Evolutionary conservation across 2,329 filamentous ascomycete genomes (phyloP).

Genomic region (Tolypocladium tundrense): DNA sequence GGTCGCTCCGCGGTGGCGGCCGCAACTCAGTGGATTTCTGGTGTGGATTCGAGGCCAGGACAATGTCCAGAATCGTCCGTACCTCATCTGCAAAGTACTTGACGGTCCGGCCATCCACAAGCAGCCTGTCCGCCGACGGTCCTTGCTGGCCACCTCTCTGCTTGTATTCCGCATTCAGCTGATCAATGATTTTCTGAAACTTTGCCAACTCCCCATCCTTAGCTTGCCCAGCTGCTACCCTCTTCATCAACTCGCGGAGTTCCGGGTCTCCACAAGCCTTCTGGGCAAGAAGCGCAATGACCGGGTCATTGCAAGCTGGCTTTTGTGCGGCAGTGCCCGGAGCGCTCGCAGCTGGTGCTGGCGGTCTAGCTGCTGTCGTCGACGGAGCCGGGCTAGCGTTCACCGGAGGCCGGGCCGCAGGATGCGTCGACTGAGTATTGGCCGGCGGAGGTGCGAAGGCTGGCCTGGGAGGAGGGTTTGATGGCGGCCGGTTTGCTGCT

Average conservation of each 20-base stretch:
- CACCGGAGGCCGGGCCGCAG: constrained; percentile 18
- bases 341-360: background rate
- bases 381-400: constrained; percentile 10
- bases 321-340: constrained; percentile 9
- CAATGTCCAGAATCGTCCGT: constrained; percentile 45
- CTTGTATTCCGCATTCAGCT: constrained; percentile 55
- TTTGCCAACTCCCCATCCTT: constrained; percentile 59
- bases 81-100: constrained; percentile 52
- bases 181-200: constrained; percentile 74
- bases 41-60: constrained; percentile 46
- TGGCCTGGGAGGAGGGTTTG: constrained; percentile 10
- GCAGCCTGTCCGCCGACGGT: constrained; percentile 42
- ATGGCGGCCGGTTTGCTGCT: constrained; percentile 8
- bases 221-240: constrained; percentile 67
- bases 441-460: constrained; percentile 9
- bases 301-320: constrained; percentile 49
- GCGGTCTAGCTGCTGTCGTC: background rate
- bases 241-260: constrained; percentile 71
- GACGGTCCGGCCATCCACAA: constrained; percentile 45
- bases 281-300: constrained; percentile 70
- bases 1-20: constrained; percentile 43
- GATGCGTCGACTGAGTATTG: constrained; percentile 2
- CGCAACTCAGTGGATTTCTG: constrained; percentile 43
- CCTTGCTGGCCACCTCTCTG: constrained; percentile 39
- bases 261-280: constrained; percentile 63